A percentile compares a stretch with the other conserved stretches of the same genome.
These are phyloP conservation scores for Elongisporangium senticosum DNA, from an alignment of 352 stramenopile species.

Conservation along the genomic window DNA sequence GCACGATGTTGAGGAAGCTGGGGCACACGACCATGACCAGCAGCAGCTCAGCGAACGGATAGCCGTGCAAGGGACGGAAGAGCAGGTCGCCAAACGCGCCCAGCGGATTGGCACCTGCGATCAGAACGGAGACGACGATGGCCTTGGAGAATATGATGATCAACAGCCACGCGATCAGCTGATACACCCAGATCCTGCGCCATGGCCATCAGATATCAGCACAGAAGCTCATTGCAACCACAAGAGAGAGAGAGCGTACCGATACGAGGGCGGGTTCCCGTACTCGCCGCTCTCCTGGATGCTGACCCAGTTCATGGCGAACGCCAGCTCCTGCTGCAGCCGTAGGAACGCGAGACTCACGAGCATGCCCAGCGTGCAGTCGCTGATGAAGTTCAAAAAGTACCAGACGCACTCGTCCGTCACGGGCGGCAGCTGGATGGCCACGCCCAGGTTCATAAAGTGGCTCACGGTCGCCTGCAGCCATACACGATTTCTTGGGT, in stretches of 20 bases:
- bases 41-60: slow-evolving; percentile 66
- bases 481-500: neutral
- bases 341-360: slow-evolving; percentile 71
- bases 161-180: slow-evolving; percentile 53
- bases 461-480: slow-evolving; percentile 48
- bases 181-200: slow-evolving; percentile 44
- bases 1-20: slow-evolving; percentile 80
- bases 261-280: slow-evolving; percentile 61
- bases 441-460: slow-evolving; percentile 67
- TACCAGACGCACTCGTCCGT: slow-evolving; percentile 85
- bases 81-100: slow-evolving; percentile 58
- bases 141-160: slow-evolving; percentile 81
- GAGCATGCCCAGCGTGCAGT: slow-evolving; percentile 78
- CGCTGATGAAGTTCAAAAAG: slow-evolving; percentile 79
- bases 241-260: slow-evolving; percentile 8
- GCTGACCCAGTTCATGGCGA: slow-evolving; percentile 61
- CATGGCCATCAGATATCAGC: slow-evolving; percentile 1
- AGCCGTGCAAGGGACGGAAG: slow-evolving; percentile 49
- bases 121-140: slow-evolving; percentile 71
- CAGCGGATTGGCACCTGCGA: slow-evolving; percentile 37
- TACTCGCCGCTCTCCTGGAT: slow-evolving; percentile 80
- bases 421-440: slow-evolving; percentile 65
- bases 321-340: slow-evolving; percentile 67
- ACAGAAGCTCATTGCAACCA: neutral
- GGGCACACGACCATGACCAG: slow-evolving; percentile 80